phyloP scores from a whole-genome alignment of 805 yeast species.

The Pichia cabralensis region DNA sequence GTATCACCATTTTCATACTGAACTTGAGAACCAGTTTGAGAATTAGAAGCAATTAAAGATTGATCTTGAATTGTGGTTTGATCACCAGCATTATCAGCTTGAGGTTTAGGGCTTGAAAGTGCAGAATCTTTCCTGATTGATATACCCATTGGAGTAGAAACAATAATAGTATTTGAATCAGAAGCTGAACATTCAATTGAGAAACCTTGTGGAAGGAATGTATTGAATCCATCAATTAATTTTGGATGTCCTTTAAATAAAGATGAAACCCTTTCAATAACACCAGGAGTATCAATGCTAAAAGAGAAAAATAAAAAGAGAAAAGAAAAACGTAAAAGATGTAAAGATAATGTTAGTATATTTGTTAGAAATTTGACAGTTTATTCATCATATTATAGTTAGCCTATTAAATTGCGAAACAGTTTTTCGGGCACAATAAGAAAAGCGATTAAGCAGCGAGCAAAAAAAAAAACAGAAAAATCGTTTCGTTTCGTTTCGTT shows the following conservation, averaged over 20 bases:
- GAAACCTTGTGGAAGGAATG: conserved; percentile 95
- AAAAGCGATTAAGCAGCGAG: too few species aligned
- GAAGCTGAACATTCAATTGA: conserved; percentile 87
- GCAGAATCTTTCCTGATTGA: conserved; percentile 57
- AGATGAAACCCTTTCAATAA: conserved; percentile 87
- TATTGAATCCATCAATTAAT: conserved; percentile 93
- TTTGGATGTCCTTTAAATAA: conserved; percentile 89
- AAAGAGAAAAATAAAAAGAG: not conserved
- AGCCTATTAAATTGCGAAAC: too few species aligned
- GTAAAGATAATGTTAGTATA: conserved; percentile 15
- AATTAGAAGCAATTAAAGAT: too few species aligned
- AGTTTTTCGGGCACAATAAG: too few species aligned
- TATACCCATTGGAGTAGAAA: conserved; percentile 92
- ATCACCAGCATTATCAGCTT: not conserved
- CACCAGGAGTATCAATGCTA: conserved; percentile 94
- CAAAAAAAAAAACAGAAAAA: not conserved
- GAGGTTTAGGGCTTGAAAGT: not conserved
- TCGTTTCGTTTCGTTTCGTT: too few species aligned
- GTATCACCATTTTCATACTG: not conserved
- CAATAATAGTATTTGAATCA: conserved; percentile 87
- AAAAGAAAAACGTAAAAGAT: too few species aligned
- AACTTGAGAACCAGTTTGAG: too few species aligned
- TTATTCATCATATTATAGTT: too few species aligned
- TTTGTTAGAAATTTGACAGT: too few species aligned
- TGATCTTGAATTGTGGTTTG: not conserved